Conservation (phyloP, 1,139 yeast genomes). For the Geotrichum bryndzae region DNA sequence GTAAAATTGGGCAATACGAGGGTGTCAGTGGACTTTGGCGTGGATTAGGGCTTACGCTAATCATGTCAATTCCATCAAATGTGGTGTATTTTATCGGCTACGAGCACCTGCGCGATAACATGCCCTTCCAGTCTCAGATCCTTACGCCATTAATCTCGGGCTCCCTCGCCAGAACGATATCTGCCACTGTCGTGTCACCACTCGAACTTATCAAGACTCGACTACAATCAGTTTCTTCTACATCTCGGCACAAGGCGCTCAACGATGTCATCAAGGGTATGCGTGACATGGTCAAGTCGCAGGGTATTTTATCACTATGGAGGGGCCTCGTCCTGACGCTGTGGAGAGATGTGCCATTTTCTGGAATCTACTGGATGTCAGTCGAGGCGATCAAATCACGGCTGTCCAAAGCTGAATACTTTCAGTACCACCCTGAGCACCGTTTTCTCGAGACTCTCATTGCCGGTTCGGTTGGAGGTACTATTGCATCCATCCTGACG, state of each 20-base stretch:
- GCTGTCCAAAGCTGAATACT: slow-evolving; percentile 24
- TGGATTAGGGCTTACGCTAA: slow-evolving; percentile 72
- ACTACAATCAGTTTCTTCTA: slow-evolving; percentile 61
- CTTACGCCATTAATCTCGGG: slow-evolving; percentile 84
- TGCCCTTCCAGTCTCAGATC: slow-evolving; percentile 49
- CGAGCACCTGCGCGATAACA: slow-evolving; percentile 71
- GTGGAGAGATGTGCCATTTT: slow-evolving; percentile 97
- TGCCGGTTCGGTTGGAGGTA: slow-evolving; percentile 81
- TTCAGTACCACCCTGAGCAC: slow-evolving; percentile 37
- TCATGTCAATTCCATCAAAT: slow-evolving; percentile 91
- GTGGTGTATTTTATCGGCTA: slow-evolving; percentile 93
- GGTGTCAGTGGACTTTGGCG: slow-evolving; percentile 81
- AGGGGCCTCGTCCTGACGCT: slow-evolving; percentile 81
- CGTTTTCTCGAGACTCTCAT: slow-evolving; percentile 69
- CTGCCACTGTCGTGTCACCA: slow-evolving; percentile 86
- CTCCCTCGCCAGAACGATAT: slow-evolving; percentile 69
- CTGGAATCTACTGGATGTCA: slow-evolving; percentile 91
- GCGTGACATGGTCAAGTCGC: slow-evolving; percentile 44
- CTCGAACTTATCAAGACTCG: slow-evolving; percentile 82
- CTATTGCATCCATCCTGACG: slow-evolving; percentile 77
- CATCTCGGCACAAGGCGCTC: slow-evolving; percentile 29
- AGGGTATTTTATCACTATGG: slow-evolving; percentile 66
- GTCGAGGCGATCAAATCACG: slow-evolving; percentile 32
- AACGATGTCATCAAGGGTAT: slow-evolving; percentile 50
- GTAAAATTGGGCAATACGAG: slow-evolving; percentile 59